A percentile compares a stretch with the other conserved stretches of the same genome.
Evolutionary conservation across 1,139 yeast species (phyloP).

Genomic region (Geotrichum bryndzae): DNA sequence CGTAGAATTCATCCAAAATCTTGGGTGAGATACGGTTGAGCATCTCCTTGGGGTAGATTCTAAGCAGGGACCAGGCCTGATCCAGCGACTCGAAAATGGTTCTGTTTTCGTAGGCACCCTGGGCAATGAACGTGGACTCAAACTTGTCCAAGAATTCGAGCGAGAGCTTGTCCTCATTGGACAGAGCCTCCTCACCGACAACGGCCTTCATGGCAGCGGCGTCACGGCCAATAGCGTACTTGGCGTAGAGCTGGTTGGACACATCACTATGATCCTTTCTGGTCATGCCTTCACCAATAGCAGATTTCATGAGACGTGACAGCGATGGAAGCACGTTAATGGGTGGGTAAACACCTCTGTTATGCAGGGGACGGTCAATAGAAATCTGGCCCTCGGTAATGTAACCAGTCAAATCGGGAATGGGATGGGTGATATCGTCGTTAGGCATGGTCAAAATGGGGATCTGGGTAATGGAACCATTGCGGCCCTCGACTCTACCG

Average conservation of each 20-base stretch:
- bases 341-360: constrained; percentile 98
- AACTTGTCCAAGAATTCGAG: constrained; percentile 96
- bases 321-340: constrained; percentile 95
- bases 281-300: constrained; percentile 99
- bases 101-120: constrained; percentile 96
- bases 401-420: constrained; percentile 99
- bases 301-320: constrained; percentile 97
- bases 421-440: constrained; percentile 98
- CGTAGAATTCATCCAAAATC: constrained; percentile 90
- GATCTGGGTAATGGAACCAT: constrained; percentile 97
- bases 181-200: constrained; percentile 98
- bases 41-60: constrained; percentile 98
- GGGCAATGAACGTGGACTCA: constrained; percentile 89
- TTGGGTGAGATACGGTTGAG: constrained; percentile 97
- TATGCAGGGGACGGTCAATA: constrained; percentile 90
- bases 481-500: constrained; percentile 99
- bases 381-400: constrained; percentile 98
- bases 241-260: constrained; percentile 96
- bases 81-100: constrained; percentile 90
- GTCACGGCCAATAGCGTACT: constrained; percentile 98
- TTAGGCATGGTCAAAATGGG: constrained; percentile 99
- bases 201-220: constrained; percentile 99
- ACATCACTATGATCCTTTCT: constrained; percentile 99
- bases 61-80: constrained; percentile 94
- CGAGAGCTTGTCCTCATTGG: constrained; percentile 94